A percentile compares a stretch with the other conserved stretches of the same genome.
Conservation (phyloP, 169 alveolate genomes). For the Perkinsus marinus region DNA sequence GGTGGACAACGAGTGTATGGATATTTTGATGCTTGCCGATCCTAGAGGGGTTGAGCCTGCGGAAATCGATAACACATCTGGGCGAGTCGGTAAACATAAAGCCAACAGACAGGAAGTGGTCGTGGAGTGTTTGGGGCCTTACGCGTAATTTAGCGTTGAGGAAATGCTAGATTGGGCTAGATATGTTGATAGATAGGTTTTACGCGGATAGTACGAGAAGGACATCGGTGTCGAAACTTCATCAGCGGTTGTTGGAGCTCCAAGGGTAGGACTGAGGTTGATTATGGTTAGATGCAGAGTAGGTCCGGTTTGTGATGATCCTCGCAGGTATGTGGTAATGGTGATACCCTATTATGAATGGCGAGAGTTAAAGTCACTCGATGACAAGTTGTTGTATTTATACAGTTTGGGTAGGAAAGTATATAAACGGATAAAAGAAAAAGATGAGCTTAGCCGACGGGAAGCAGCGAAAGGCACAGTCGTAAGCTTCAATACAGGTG, state of each 20-base stretch:
- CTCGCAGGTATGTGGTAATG: neutral
- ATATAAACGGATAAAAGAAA: neutral
- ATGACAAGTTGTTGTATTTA: neutral
- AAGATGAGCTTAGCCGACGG: neutral
- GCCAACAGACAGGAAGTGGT: neutral
- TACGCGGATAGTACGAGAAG: neutral
- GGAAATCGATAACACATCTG: neutral
- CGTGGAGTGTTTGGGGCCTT: neutral
- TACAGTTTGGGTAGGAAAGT: neutral
- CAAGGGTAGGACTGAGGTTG: neutral
- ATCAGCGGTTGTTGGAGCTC: neutral
- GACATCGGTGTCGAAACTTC: neutral
- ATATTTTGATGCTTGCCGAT: neutral
- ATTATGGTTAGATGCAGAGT: neutral
- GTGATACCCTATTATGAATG: neutral
- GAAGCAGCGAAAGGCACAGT: neutral
- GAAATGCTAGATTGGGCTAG: neutral
- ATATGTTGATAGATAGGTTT: neutral
- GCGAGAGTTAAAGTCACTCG: neutral
- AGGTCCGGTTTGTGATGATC: neutral
- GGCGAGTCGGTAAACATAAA: neutral
- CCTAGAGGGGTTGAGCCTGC: neutral
- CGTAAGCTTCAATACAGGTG: neutral
- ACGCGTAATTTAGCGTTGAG: neutral
- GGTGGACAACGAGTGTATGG: neutral